phyloP scores from a whole-genome alignment of 2,329 filamentous ascomycete species.

The Sarocladium kiliense region DNA sequence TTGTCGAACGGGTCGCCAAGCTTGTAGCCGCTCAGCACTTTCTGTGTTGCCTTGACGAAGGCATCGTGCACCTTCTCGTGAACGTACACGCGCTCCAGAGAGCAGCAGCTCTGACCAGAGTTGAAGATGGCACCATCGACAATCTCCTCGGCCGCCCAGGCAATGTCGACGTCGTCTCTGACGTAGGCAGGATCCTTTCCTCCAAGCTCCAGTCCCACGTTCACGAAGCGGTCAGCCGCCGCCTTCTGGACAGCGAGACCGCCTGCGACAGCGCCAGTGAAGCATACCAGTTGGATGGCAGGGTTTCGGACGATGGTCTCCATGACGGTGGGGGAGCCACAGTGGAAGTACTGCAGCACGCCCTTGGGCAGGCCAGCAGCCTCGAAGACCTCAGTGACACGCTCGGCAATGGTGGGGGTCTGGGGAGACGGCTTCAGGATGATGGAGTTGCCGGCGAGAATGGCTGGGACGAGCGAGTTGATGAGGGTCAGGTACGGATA shows the following conservation, averaged over 20 bases:
- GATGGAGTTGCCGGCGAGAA: slow-evolving; percentile 84
- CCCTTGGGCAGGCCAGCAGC: slow-evolving; percentile 77
- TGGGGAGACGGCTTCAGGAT: slow-evolving; percentile 94
- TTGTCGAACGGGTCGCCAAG: slow-evolving; percentile 83
- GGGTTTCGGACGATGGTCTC: slow-evolving; percentile 75
- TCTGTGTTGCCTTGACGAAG: slow-evolving; percentile 74
- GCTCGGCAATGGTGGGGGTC: slow-evolving; percentile 87
- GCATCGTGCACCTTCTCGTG: slow-evolving; percentile 77
- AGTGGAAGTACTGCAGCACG: slow-evolving; percentile 90
- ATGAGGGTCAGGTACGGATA: slow-evolving; percentile 93
- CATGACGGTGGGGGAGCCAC: slow-evolving; percentile 70
- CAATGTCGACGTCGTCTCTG: slow-evolving; percentile 76
- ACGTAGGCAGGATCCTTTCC: slow-evolving; percentile 95
- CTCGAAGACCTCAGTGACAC: slow-evolving; percentile 68
- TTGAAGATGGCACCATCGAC: slow-evolving; percentile 97
- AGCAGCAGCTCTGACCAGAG: slow-evolving; percentile 96
- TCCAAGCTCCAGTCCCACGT: slow-evolving; percentile 84
- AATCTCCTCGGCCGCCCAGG: slow-evolving; percentile 90
- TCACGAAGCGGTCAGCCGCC: slow-evolving; percentile 76
- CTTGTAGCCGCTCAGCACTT: slow-evolving; percentile 74
- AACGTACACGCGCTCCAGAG: slow-evolving; percentile 87
- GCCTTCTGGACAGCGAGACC: slow-evolving; percentile 82
- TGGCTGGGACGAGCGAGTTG: slow-evolving; percentile 88
- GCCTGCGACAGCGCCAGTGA: slow-evolving; percentile 87
- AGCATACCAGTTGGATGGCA: slow-evolving; percentile 76